These are phyloP conservation scores for Aciculoconidium aculeatum DNA, from an alignment of 805 yeast genomes.

Conservation along the genomic window DNA sequence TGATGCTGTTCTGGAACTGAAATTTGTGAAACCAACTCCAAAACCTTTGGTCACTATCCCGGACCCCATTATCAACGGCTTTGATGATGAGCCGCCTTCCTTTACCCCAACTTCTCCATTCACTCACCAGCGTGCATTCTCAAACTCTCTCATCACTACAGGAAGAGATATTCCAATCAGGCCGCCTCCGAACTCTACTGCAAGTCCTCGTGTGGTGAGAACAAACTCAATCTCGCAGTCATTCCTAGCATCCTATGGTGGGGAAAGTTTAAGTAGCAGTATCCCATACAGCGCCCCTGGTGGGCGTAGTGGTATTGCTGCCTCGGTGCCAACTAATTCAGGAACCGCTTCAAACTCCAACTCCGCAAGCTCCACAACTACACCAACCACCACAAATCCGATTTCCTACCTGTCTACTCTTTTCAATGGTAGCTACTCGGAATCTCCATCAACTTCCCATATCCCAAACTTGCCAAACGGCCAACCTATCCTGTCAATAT, in stretches of 20 bases:
- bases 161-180: constrained; percentile 15
- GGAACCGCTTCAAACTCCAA: constrained; percentile 6
- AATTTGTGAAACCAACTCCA: too few relatives aligned
- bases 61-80: constrained; percentile 5
- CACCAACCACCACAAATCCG: constrained; percentile 3
- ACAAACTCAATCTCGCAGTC: constrained; percentile 37
- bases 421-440: not conserved
- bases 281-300: constrained; percentile 75
- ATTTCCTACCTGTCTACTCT: too few relatives aligned
- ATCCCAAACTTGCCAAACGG: constrained; percentile 52
- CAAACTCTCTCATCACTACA: constrained; percentile 10
- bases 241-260: constrained; percentile 26
- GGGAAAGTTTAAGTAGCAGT: constrained; percentile 46
- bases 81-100: constrained; percentile 1
- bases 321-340: constrained; percentile 33
- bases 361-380: constrained; percentile 7
- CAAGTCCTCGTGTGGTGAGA: constrained; percentile 38
- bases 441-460: constrained; percentile 18
- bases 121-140: constrained; percentile 8
- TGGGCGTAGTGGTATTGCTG: constrained; percentile 30
- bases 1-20: too few relatives aligned
- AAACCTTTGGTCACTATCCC: too few relatives aligned
- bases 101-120: constrained; percentile 10
- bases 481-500: constrained; percentile 54
- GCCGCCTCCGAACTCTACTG: constrained; percentile 15